Evolutionary conservation across 2,329 filamentous ascomycete species (phyloP).

Genomic region (Monosporascus sp.): DNA sequence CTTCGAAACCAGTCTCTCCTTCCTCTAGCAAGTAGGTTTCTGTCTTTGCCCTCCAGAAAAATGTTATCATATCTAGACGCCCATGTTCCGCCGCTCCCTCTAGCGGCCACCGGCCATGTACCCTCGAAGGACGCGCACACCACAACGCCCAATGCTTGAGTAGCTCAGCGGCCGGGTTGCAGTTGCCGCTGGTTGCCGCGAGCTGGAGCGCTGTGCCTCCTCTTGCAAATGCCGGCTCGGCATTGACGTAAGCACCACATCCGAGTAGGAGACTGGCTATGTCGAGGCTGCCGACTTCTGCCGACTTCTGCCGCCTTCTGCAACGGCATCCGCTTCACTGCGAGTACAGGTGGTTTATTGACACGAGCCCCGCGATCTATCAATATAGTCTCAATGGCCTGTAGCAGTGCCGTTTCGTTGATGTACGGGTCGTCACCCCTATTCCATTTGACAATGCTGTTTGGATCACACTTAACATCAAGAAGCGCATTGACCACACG

Average conservation of each 20-base stretch:
- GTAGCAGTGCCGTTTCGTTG: constrained; percentile 4
- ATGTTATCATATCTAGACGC: constrained; percentile 15
- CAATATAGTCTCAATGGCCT: constrained; percentile 6
- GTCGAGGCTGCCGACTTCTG: constrained; percentile 6
- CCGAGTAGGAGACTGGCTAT: constrained; percentile 13
- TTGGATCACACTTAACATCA: constrained; percentile 4
- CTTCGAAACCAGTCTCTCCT: constrained; percentile 1
- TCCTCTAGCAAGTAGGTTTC: neutral
- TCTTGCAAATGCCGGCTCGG: neutral
- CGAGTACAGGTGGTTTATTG: constrained; percentile 6
- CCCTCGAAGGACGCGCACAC: constrained; percentile 2
- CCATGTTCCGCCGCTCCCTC: constrained; percentile 14
- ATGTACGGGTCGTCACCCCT: fast-evolving
- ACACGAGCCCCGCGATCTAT: constrained; percentile 11
- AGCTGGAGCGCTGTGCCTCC: constrained; percentile 16
- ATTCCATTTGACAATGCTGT: neutral
- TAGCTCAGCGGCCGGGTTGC: constrained; percentile 9
- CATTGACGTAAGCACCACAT: constrained; percentile 12
- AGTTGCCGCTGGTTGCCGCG: constrained; percentile 15
- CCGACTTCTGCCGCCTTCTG: constrained; percentile 14
- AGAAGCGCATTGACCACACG: constrained; percentile 4
- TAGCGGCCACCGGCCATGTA: constrained; percentile 12
- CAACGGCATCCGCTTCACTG: constrained; percentile 11
- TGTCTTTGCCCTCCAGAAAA: constrained; percentile 8
- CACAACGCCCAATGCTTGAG: constrained; percentile 6